These are phyloP conservation scores for Coprinopsis sp. DNA, from an alignment of 768 basidiomycete genomes.

Conservation along the genomic window DNA sequence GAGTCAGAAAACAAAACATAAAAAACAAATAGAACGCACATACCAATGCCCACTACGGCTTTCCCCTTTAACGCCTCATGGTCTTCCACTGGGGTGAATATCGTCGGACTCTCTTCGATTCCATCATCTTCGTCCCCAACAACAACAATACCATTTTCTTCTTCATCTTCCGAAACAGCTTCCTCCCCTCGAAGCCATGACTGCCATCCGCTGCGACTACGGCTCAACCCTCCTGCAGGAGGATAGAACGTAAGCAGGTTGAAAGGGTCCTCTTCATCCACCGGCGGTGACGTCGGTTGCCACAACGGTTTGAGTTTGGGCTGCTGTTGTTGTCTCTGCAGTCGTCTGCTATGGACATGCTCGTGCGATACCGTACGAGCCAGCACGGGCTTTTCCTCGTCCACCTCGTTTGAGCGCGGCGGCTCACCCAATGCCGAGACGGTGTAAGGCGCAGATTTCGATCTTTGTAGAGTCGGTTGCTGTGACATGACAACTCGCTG, in stretches of 20 bases:
- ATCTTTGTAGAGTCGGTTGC: not conserved
- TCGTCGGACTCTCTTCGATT: conserved; percentile 7
- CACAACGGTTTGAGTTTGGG: conserved; percentile 1
- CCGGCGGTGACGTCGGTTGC: conserved; percentile 12
- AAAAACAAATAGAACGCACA: conserved; percentile 28
- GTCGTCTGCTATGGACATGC: conserved; percentile 11
- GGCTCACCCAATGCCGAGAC: conserved; percentile 15
- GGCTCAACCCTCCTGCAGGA: conserved; percentile 21
- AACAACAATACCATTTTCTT: conserved; percentile 11
- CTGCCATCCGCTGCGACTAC: conserved; percentile 33
- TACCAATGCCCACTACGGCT: conserved; percentile 46
- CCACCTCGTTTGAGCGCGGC: not conserved
- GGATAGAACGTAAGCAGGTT: conserved; percentile 48
- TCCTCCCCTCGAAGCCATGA: conserved; percentile 35
- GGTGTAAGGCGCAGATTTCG: conserved; percentile 21
- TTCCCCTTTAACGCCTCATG: conserved; percentile 35
- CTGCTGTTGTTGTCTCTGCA: conserved; percentile 10
- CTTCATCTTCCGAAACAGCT: conserved; percentile 14
- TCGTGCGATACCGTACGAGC: conserved; percentile 21
- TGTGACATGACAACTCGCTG: no score
- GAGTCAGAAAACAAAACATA: not conserved
- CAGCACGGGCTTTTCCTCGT: conserved; percentile 4
- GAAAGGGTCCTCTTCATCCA: conserved; percentile 41
- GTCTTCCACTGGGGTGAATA: conserved; percentile 23
- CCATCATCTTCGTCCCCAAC: conserved; percentile 12